Evolutionary conservation across 148 eudicot genomes (phyloP).

Genomic region (Polygonum aviculare): DNA sequence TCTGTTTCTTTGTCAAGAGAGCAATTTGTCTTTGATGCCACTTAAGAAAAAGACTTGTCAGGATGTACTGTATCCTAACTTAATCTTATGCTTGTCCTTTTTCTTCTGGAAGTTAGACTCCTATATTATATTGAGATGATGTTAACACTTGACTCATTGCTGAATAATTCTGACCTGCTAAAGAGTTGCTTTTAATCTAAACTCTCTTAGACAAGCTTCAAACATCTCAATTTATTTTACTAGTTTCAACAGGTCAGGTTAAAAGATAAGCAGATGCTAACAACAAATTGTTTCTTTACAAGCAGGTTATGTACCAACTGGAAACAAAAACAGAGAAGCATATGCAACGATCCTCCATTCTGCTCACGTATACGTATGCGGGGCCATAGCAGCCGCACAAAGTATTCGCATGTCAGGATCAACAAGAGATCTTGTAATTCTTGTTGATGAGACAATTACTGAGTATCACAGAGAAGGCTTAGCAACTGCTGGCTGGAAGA

Average conservation of each 20-base stretch:
- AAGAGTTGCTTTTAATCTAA: not conserved
- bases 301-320: conserved; percentile 57
- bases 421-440: conserved; percentile 78
- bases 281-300: not conserved
- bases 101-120: not conserved
- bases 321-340: conserved; percentile 65
- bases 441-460: conserved; percentile 74
- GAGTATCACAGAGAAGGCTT: conserved; percentile 67
- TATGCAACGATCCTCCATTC: conserved; percentile 95
- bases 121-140: not conserved
- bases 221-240: not conserved
- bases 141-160: not conserved
- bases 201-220: not conserved
- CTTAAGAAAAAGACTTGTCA: too few relatives aligned
- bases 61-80: not conserved
- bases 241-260: not conserved
- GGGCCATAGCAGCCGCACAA: conserved; percentile 92
- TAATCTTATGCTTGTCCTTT: not conserved
- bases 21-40: not conserved
- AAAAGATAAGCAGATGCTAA: conserved; percentile 6
- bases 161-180: not conserved
- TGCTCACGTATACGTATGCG: conserved; percentile 82
- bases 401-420: conserved; percentile 93
- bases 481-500: conserved; percentile 87
- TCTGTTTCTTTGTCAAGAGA: not conserved